These are phyloP conservation scores for Cyberlindnera petersonii DNA, from an alignment of 805 yeast species.

Conservation along the genomic window DNA sequence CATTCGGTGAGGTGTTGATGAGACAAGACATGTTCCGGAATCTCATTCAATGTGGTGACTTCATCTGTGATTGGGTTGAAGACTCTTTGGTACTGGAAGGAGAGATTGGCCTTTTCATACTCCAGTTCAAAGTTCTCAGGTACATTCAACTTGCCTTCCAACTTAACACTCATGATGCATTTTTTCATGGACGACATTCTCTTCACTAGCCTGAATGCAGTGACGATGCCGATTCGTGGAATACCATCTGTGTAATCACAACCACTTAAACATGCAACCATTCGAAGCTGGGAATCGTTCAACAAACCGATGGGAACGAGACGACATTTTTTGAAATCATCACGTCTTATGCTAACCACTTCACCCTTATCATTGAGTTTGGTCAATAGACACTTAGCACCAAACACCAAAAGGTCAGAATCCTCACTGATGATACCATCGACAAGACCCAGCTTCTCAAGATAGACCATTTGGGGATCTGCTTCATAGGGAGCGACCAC, in stretches of 20 bases:
- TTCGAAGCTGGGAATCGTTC: slow-evolving; percentile 55
- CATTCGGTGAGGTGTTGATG: slow-evolving; percentile 34
- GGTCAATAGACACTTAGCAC: slow-evolving; percentile 71
- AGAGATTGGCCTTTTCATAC: slow-evolving; percentile 62
- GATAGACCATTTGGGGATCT: slow-evolving; percentile 91
- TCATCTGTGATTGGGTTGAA: slow-evolving; percentile 55
- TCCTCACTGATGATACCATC: slow-evolving; percentile 92
- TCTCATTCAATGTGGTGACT: slow-evolving; percentile 56
- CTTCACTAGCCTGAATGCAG: slow-evolving; percentile 61
- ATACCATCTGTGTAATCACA: slow-evolving; percentile 94
- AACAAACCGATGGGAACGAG: slow-evolving; percentile 49
- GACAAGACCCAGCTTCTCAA: slow-evolving; percentile 70
- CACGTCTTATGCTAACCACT: slow-evolving; percentile 65
- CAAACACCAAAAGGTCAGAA: slow-evolving; percentile 87
- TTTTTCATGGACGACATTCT: slow-evolving; percentile 49
- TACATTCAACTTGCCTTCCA: slow-evolving; percentile 55
- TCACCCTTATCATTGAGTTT: slow-evolving; percentile 70
- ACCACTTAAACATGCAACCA: slow-evolving; percentile 87
- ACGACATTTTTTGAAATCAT: slow-evolving; percentile 47
- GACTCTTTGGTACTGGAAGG: slow-evolving; percentile 84
- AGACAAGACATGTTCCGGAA: slow-evolving; percentile 37
- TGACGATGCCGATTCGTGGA: slow-evolving; percentile 72
- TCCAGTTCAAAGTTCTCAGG: slow-evolving; percentile 59
- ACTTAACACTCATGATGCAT: slow-evolving; percentile 50
- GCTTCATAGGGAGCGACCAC: slow-evolving; percentile 99